These are phyloP conservation scores for Iberis pinnata DNA, from an alignment of 345 rosid species.

Conservation along the genomic window DNA sequence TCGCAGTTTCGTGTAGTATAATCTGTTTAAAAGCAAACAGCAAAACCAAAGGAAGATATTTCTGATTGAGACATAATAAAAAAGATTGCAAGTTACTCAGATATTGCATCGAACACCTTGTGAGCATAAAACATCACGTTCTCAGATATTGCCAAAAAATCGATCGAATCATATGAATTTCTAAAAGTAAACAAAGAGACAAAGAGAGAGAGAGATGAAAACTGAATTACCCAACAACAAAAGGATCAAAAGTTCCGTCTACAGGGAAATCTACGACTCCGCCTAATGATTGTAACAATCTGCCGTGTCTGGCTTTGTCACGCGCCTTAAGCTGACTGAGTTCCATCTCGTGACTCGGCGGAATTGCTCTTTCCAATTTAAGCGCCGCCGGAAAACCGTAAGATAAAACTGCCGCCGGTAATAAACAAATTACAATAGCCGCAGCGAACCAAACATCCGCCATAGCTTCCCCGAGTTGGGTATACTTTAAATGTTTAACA, in stretches of 20 bases:
- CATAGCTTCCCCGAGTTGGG: too few species aligned
- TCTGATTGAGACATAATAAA: conserved; percentile 11
- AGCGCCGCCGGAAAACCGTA: too few species aligned
- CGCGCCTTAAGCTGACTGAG: conserved; percentile 53
- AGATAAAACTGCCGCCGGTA: too few species aligned
- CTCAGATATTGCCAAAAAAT: not conserved
- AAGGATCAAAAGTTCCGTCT: conserved; percentile 75
- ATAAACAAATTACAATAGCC: too few species aligned
- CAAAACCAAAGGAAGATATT: not conserved
- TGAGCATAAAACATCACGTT: not conserved
- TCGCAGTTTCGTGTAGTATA: conserved; percentile 72
- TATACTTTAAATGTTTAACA: too few species aligned
- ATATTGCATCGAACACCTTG: conserved; percentile 22
- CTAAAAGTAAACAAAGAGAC: not conserved
- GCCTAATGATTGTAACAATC: conserved; percentile 56
- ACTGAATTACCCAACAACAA: conserved; percentile 61
- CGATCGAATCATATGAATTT: not conserved
- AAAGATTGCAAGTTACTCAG: not conserved
- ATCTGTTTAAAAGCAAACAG: conserved; percentile 36
- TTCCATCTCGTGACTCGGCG: conserved; percentile 41
- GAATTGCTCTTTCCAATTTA: conserved; percentile 53
- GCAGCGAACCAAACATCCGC: too few species aligned
- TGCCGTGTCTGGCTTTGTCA: conserved; percentile 67
- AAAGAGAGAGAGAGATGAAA: not conserved
- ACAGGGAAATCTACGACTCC: conserved; percentile 78